Base-by-base conservation (phyloP, 1,139 yeast species). In the Blastobotrys elegans region DNA sequence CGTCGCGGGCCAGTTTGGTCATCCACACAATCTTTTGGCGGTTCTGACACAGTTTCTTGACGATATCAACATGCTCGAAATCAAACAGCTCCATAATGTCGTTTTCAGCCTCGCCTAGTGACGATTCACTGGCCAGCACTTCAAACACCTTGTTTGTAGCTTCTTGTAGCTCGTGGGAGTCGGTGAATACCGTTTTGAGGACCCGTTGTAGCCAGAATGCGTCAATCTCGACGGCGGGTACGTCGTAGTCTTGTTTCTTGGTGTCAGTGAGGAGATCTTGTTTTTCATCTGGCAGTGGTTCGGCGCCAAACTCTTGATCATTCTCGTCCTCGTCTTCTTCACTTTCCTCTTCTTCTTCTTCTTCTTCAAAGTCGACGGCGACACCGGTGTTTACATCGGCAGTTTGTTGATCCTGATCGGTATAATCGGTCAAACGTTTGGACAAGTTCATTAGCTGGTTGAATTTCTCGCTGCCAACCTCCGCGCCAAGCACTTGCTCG, bases 351-450 rank as follows among this genome's bases (percentile, higher is more conserved):
- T 60, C 69, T 1, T 57, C 61, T 16, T 63, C 68, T 20, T 62
- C 72, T 2, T 65, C 68, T 2, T 68, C 73, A 5, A 66, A 68
- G 39, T 70, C 74, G 36, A 71, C 73, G 2, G 71, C 71, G 5
- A 72, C 76, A 10, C 74, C 80, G 24, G 72, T 70, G 5, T 72
- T 49, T 2, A 74, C 79, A 11, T 71, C 69, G 7, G 68, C 72
- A 2, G 56, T 64, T 1, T 55, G 56, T 62, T 11, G 2, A 3
- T 61, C 71, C 17, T 69, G 69, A 1, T 68, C 70, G 14, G 20
- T 27, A 55, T 74, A 80, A 56, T 83, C 96, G 0, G 82, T 75
- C 39, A 90, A 76, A 26, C 71, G 66, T 38, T 74, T 72, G 4
- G 79, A 68, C 43, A 84, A 64, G 18, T 73, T 72, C 24, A 77